Conservation (phyloP, 1,139 yeast genomes). For the Lodderomyces oxycetoniae region DNA sequence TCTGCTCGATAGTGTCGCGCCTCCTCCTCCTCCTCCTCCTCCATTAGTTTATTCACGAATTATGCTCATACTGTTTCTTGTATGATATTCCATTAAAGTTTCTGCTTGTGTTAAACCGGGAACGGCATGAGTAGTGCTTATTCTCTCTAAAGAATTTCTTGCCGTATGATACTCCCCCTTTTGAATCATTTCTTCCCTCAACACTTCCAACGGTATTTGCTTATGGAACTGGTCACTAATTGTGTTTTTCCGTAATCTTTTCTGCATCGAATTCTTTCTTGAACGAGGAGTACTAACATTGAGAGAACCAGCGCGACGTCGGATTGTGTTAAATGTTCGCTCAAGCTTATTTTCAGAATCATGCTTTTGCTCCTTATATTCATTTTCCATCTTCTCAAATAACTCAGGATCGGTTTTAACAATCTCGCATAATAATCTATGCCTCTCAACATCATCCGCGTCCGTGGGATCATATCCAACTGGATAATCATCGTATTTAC, state of each 20-base stretch:
- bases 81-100: slow-evolving; percentile 42
- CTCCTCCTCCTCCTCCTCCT: slow-evolving; percentile 1
- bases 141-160: slow-evolving; percentile 35
- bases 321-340: slow-evolving; percentile 35
- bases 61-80: slow-evolving; percentile 35
- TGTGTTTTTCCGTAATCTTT: slow-evolving; percentile 31
- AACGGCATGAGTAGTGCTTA: slow-evolving; percentile 43
- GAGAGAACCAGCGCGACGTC: slow-evolving; percentile 27
- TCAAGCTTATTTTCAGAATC: slow-evolving; percentile 22
- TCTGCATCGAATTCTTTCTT: slow-evolving; percentile 19
- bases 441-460: slow-evolving; percentile 39
- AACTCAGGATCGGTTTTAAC: slow-evolving; percentile 34
- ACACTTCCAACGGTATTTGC: slow-evolving; percentile 33
- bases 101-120: slow-evolving; percentile 52
- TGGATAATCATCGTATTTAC: slow-evolving; percentile 48
- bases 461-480: slow-evolving; percentile 59
- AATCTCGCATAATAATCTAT: slow-evolving; percentile 34
- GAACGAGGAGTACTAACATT: slow-evolving; percentile 20
- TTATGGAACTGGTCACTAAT: slow-evolving; percentile 29
- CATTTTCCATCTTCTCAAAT: slow-evolving; percentile 31
- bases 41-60: slow-evolving; percentile 5
- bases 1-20: background rate
- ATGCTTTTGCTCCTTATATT: slow-evolving; percentile 13
- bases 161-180: slow-evolving; percentile 35
- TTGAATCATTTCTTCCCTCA: slow-evolving; percentile 40